phyloP scores from a whole-genome alignment of 202 grass and related monocot species.

The Hordeum pubiflorum region DNA sequence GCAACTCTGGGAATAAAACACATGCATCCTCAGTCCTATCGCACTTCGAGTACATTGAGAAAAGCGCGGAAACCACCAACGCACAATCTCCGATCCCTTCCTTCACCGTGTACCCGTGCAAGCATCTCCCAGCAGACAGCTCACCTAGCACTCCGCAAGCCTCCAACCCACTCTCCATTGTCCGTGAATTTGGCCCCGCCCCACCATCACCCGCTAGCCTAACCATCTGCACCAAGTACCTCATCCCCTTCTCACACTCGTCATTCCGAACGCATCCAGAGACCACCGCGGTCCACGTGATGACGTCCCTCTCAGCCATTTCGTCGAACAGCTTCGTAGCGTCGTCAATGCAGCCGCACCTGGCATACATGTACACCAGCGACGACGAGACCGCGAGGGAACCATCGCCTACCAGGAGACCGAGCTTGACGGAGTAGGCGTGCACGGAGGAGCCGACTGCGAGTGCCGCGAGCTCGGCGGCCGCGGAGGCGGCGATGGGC shows the following conservation, averaged over 20 bases:
- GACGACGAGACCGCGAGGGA: conserved; percentile 49
- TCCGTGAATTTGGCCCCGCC: conserved; percentile 43
- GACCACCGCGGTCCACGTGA: conserved; percentile 58
- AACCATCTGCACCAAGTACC: conserved; percentile 38
- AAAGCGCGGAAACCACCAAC: conserved; percentile 38
- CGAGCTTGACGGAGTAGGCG: conserved; percentile 35
- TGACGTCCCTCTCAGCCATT: conserved; percentile 54
- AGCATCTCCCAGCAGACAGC: conserved; percentile 35
- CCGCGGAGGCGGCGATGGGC: conserved; percentile 44
- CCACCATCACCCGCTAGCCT: not conserved
- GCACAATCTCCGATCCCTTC: conserved; percentile 12
- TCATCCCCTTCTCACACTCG: conserved; percentile 17
- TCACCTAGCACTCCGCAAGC: conserved; percentile 40
- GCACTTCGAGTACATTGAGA: conserved; percentile 65
- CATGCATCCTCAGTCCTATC: conserved; percentile 40
- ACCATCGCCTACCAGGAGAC: conserved; percentile 36
- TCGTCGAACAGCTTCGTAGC: conserved; percentile 54
- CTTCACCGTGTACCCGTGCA: conserved; percentile 47
- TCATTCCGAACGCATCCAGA: conserved; percentile 57
- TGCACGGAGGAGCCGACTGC: conserved; percentile 43
- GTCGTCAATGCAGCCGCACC: conserved; percentile 23
- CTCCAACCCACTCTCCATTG: conserved; percentile 49
- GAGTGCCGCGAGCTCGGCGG: conserved; percentile 42
- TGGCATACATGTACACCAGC: conserved; percentile 54
- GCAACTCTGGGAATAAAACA: conserved; percentile 40